Evolutionary conservation across 805 yeast species (phyloP), one percentile per base, ranked within the genome.

Genomic region (Cyberlindnera americana): DNA sequence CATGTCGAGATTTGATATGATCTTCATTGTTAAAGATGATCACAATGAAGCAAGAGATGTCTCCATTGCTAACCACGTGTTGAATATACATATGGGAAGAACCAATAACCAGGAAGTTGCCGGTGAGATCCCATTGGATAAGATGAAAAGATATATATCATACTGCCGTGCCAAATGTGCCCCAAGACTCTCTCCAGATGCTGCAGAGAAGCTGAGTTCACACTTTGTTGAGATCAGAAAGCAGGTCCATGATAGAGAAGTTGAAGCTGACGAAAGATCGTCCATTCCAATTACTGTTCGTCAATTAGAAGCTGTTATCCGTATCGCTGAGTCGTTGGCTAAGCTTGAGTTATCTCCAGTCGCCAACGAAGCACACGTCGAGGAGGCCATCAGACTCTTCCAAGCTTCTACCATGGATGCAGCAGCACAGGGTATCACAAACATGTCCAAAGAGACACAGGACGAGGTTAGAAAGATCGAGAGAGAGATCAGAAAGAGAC

Each of bases 341-440:
- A 93, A 93, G 62, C 61, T 93, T 43, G 81, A 81, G 41, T 67
- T 93, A 40, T 73, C 83, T 12, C 91, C 97, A 2, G 73, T 88
- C 14, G 98, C 96, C 3, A 75, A 78, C 8, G 93, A 80, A 53
- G 82, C 77, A 48, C 98, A 93, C 58, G 99, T 93, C 21, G 91
- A 87, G 53, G 99, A 93, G 60, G 97, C 98, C 0, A 86, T 93
- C 46, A 69, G 99, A 54, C 68, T 93, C 46, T 93, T 93, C 64
- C 86, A 86, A 45, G 97, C 99, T 0, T 93, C 99, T 2, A 93
- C 99, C 0, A 89, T 93, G 95, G 90, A 90, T 58, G 99, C 99
- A 1, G 91, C 87, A 10, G 53, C 61, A 24, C 70, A 69, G 50
- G 75, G 72, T 40, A 73, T 73, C 15, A 65, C 59, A 36, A 67